Evolutionary conservation across 2,329 filamentous ascomycete genomes (phyloP).

Genomic region (Stylonectria norvegica): DNA sequence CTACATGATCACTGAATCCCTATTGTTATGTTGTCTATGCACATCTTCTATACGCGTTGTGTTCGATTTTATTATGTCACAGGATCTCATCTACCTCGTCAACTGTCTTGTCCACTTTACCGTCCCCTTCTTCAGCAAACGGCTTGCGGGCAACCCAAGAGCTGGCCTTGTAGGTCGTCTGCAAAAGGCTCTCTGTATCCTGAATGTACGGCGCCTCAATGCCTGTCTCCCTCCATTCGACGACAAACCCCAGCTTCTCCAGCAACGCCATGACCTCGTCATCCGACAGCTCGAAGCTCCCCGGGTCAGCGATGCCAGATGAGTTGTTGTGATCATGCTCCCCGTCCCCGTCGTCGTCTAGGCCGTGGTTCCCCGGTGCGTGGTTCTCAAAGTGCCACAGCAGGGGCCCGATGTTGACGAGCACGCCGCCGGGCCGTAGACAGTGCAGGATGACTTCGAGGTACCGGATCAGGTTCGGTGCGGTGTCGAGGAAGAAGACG

Average conservation of each 20-base stretch:
- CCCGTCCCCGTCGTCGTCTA: constrained; percentile 49
- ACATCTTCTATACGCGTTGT: too few relatives aligned
- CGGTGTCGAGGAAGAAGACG: constrained; percentile 96
- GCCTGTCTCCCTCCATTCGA: constrained; percentile 60
- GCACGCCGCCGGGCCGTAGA: constrained; percentile 71
- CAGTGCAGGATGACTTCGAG: constrained; percentile 79
- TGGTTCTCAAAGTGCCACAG: constrained; percentile 94
- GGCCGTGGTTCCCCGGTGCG: constrained; percentile 54
- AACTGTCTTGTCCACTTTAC: too few relatives aligned
- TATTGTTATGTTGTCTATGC: too few relatives aligned
- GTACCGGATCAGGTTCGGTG: constrained; percentile 87
- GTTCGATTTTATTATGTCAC: too few relatives aligned
- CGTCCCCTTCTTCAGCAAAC: too few relatives aligned
- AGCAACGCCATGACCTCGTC: constrained; percentile 82
- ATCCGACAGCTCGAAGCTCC: constrained; percentile 83
- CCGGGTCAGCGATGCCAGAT: constrained; percentile 79
- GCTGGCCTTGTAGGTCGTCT: constrained; percentile 74
- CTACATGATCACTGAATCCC: too few relatives aligned
- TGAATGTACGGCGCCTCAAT: constrained; percentile 83
- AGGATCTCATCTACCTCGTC: too few relatives aligned
- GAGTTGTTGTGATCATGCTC: constrained; percentile 47
- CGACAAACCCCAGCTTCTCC: constrained; percentile 68
- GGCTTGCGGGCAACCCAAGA: constrained; percentile 84
- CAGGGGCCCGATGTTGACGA: constrained; percentile 87
- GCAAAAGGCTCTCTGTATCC: constrained; percentile 79